phyloP scores from a whole-genome alignment of 1,284 basidiomycete genomes.

The Papiliotrema nemorosa region DNA sequence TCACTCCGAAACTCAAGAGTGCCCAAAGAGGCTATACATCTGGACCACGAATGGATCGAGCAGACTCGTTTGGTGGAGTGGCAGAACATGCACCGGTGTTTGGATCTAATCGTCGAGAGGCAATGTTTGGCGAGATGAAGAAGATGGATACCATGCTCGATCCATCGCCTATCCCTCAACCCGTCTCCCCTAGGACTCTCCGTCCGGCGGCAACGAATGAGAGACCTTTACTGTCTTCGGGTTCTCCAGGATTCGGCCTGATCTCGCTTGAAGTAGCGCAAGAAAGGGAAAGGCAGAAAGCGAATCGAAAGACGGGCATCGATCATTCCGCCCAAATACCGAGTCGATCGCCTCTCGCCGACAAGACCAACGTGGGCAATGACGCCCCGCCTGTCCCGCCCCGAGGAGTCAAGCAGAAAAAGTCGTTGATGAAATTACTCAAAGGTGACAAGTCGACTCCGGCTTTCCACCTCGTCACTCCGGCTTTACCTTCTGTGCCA shows the following conservation, averaged over 20 bases:
- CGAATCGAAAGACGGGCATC: not conserved
- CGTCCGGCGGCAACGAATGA: too few relatives aligned
- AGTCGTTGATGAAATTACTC: constrained; percentile 75
- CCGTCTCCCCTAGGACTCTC: not conserved
- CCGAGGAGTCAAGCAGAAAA: constrained; percentile 60
- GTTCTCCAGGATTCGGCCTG: constrained; percentile 8
- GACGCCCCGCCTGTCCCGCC: not conserved
- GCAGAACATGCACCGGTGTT: not conserved
- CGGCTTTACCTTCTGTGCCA: not conserved
- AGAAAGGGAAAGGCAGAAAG: constrained; percentile 4
- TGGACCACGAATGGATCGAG: not conserved
- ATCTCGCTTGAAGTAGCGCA: constrained; percentile 8
- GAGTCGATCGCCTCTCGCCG: not conserved
- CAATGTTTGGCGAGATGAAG: not conserved
- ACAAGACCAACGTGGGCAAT: not conserved
- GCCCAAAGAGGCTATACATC: not conserved
- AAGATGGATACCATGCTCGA: not conserved
- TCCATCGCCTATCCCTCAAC: not conserved
- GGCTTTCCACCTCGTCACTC: not conserved
- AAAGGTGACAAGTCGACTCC: constrained; percentile 37
- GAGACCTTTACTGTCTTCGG: not conserved
- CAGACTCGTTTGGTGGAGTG: not conserved
- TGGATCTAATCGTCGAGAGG: not conserved
- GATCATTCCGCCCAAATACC: not conserved
- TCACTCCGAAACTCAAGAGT: not conserved